Evolutionary conservation across 306 rosid species (phyloP).

Genomic region (Cicer arietinum): DNA sequence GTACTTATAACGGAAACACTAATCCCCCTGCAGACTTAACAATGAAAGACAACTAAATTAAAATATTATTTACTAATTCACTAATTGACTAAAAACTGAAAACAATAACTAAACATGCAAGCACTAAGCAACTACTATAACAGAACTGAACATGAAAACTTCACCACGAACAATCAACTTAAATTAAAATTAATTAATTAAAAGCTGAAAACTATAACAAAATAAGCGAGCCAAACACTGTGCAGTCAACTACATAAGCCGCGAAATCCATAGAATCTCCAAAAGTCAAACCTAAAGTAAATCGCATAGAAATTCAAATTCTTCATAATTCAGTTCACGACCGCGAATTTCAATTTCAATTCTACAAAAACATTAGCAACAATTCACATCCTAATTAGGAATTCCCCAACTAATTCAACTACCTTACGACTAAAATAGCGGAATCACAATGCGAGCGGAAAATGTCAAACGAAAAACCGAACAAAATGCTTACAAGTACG

Average conservation of each 20-base stretch:
- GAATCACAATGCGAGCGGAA: slow-evolving; percentile 28
- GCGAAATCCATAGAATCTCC: slow-evolving; percentile 9
- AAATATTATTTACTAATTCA: not conserved
- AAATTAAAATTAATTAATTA: not conserved
- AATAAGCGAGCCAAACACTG: not conserved
- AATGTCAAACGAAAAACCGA: slow-evolving; percentile 20
- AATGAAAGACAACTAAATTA: not conserved
- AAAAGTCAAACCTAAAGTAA: slow-evolving; percentile 31
- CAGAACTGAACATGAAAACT: not conserved
- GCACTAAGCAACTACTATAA: not conserved
- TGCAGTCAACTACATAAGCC: slow-evolving; percentile 21
- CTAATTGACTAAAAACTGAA: not conserved
- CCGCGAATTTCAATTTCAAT: slow-evolving; percentile 35
- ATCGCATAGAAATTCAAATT: slow-evolving; percentile 33
- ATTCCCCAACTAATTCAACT: slow-evolving; percentile 37
- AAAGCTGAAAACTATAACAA: slow-evolving; percentile 3
- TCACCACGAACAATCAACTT: not conserved
- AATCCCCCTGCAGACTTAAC: slow-evolving; percentile 25
- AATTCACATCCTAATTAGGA: slow-evolving; percentile 6
- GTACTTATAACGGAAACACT: slow-evolving; percentile 5
- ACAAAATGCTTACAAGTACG: slow-evolving; percentile 74
- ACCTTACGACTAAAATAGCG: slow-evolving; percentile 24
- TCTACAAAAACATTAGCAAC: not conserved
- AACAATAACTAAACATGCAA: slow-evolving; percentile 11
- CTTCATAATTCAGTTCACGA: slow-evolving; percentile 28